A percentile compares a stretch with the other conserved stretches of the same genome.
These are phyloP conservation scores for Psilocybe tampanensis DNA, from an alignment of 768 basidiomycete genomes.

Conservation along the genomic window DNA sequence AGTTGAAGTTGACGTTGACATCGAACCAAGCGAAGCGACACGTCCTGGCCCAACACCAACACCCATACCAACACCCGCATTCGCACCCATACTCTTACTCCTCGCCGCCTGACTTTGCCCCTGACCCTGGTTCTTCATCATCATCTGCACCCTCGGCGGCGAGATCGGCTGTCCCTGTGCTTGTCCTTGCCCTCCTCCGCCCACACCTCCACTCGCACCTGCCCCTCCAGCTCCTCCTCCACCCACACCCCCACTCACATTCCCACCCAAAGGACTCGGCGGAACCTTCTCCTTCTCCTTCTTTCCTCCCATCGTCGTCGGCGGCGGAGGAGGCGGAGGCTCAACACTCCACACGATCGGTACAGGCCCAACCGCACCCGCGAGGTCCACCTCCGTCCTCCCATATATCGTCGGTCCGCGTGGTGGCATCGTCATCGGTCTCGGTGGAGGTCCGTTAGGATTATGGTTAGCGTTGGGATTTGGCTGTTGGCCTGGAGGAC, in stretches of 20 bases:
- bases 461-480: no score
- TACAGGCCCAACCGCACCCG: constrained; percentile 53
- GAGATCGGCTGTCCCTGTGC: background rate
- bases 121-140: constrained; percentile 8
- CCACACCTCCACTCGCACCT: background rate
- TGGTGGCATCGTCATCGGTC: background rate
- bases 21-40: no score
- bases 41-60: constrained; percentile 1
- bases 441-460: background rate
- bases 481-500: constrained; percentile 20
- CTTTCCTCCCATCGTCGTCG: no score
- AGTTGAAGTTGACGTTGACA: no score
- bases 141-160: constrained; percentile 12
- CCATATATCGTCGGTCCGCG: constrained; percentile 64
- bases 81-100: constrained; percentile 5
- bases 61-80: background rate
- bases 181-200: no score
- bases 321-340: constrained; percentile 22
- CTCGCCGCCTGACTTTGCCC: constrained; percentile 3
- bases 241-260: no score
- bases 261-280: background rate
- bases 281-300: background rate
- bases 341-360: constrained; percentile 63
- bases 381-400: constrained; percentile 52
- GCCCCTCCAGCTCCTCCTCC: no score